These are phyloP conservation scores for Bryopsis sp. DNA, from an alignment of 139 green algal genomes.

Conservation along the genomic window DNA sequence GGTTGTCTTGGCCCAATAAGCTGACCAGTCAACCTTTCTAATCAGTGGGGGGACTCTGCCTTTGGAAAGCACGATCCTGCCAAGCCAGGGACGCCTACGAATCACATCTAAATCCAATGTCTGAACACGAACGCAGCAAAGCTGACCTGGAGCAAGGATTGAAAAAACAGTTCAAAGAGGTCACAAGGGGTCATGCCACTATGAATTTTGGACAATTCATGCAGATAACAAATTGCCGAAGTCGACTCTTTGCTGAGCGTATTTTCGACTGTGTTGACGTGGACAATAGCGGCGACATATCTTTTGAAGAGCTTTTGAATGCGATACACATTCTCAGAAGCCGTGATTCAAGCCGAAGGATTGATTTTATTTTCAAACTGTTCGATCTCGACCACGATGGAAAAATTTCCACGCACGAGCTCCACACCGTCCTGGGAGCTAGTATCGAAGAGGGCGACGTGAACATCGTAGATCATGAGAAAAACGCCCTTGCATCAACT, in stretches of 20 bases:
- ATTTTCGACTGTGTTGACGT: conserved; percentile 11
- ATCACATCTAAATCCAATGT: too few species aligned
- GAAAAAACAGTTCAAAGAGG: not conserved
- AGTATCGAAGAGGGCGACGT: conserved; percentile 14
- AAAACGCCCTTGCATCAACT: not conserved
- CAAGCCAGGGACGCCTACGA: too few species aligned
- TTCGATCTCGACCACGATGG: conserved; percentile 14
- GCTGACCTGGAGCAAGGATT: not conserved
- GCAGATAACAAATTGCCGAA: not conserved
- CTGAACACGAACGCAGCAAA: too few species aligned
- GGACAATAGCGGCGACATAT: conserved; percentile 10
- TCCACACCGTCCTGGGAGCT: not conserved
- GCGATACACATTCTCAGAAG: conserved; percentile 6
- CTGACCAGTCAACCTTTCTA: too few species aligned
- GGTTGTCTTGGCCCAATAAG: too few species aligned
- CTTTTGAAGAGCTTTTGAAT: conserved; percentile 5
- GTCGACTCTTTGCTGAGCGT: not conserved
- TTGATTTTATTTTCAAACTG: conserved; percentile 13
- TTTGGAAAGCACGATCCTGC: too few species aligned
- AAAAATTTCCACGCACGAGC: not conserved
- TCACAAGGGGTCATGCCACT: not conserved
- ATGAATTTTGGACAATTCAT: conserved; percentile 8
- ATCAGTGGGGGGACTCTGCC: too few species aligned
- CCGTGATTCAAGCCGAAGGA: not conserved
- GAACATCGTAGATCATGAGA: not conserved